Conservation (phyloP, 139 green algal genomes). For the Prasinococcaceae sp. region DNA sequence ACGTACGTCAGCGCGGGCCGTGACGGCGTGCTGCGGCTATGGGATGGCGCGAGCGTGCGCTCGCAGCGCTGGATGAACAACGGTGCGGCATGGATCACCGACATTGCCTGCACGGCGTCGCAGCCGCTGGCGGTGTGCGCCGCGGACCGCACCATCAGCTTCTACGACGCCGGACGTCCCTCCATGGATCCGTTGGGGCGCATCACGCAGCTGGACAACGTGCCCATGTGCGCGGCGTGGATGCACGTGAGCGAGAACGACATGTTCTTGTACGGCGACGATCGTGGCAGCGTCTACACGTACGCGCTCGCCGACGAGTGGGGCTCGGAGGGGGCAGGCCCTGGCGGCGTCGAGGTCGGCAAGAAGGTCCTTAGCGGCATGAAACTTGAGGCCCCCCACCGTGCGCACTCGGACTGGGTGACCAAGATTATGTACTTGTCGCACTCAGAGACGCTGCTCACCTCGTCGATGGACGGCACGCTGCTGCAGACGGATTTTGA, state of each 20-base stretch:
- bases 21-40: neutral
- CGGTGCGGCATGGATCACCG: constrained; percentile 15
- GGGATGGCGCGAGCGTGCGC: no score
- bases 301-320: constrained; percentile 4
- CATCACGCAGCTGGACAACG: neutral
- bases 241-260: neutral
- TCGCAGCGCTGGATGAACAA: no score
- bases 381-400: neutral
- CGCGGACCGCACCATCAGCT: constrained; percentile 11
- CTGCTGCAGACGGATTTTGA: constrained; percentile 2
- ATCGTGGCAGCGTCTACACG: neutral
- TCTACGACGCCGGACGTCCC: constrained; percentile 10
- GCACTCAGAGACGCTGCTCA: constrained; percentile 7
- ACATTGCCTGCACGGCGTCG: constrained; percentile 2
- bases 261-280: constrained; percentile 10
- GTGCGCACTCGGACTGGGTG: constrained; percentile 21
- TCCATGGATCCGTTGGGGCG: constrained; percentile 7
- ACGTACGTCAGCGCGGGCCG: neutral
- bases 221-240: neutral
- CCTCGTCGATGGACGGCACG: constrained; percentile 12
- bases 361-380: constrained; percentile 10
- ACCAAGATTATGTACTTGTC: constrained; percentile 7
- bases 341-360: neutral
- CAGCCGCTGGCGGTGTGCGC: constrained; percentile 11
- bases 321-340: neutral